Percentiles rank a stretch among this genome's conserved stretches.
phyloP scores from a whole-genome alignment of 257 asterid species.

The Nicotiana otophora region DNA sequence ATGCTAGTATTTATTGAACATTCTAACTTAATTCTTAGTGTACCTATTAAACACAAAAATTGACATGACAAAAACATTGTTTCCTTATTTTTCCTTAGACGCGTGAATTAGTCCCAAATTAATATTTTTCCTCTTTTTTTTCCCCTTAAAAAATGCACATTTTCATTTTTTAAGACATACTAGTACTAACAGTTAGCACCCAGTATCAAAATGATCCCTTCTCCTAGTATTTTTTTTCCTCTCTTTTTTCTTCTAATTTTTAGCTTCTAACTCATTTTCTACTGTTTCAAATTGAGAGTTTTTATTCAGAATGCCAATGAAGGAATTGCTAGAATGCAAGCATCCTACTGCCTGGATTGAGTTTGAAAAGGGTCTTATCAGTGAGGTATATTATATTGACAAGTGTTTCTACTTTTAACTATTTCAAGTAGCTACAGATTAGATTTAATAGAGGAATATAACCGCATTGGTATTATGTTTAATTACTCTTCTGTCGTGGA shows the following conservation, averaged over 20 bases:
- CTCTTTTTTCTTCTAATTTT: background rate
- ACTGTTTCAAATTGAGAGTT: slow-evolving; percentile 21
- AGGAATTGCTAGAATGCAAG: slow-evolving; percentile 84
- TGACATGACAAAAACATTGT: too few species aligned
- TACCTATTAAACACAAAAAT: too few species aligned
- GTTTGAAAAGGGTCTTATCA: slow-evolving; percentile 77
- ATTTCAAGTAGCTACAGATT: background rate
- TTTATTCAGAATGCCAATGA: slow-evolving; percentile 74
- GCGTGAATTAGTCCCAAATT: too few species aligned
- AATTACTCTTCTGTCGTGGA: background rate
- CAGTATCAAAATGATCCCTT: too few species aligned
- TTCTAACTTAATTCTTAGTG: too few species aligned
- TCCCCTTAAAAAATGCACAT: too few species aligned
- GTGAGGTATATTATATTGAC: slow-evolving; percentile 52
- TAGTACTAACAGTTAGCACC: too few species aligned
- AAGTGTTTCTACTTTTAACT: background rate
- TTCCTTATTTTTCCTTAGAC: too few species aligned
- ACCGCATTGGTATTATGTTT: too few species aligned
- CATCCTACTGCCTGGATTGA: slow-evolving; percentile 94
- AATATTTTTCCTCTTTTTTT: too few species aligned
- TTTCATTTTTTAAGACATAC: too few species aligned
- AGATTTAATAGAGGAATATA: background rate
- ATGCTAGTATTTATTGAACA: too few species aligned
- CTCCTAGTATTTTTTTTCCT: background rate
- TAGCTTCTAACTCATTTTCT: background rate